Evolutionary conservation across 148 eudicot genomes (phyloP).

Genomic region (Persicaria maculosa): DNA sequence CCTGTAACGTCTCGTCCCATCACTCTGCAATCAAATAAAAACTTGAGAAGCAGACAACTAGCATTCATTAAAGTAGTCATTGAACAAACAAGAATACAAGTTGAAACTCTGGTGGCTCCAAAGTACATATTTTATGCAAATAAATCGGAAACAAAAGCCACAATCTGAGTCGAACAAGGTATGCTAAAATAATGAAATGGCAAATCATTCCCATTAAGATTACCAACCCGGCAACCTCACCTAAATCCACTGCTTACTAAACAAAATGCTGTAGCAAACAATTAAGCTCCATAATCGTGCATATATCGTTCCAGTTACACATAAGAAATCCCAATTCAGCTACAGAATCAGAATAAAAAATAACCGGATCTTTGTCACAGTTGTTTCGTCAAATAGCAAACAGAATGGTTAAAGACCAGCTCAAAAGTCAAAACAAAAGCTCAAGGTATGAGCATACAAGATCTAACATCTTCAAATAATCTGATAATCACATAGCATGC

Average conservation of each 20-base stretch:
- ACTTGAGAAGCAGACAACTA: background rate
- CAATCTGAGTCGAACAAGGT: background rate
- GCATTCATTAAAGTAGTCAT: background rate
- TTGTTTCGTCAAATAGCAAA: no score
- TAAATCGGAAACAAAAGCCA: background rate
- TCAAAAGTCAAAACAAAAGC: background rate
- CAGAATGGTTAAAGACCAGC: no score
- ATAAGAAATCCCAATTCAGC: background rate
- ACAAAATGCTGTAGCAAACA: background rate
- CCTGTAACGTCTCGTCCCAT: conserved; percentile 88
- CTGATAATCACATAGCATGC: background rate
- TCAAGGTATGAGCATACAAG: background rate
- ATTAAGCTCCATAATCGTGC: background rate
- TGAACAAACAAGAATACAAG: background rate
- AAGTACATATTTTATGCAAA: background rate
- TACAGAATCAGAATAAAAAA: background rate
- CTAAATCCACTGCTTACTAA: background rate
- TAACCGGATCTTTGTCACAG: background rate
- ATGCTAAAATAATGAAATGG: background rate
- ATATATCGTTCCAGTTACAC: background rate
- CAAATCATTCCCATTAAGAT: background rate
- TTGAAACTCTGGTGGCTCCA: background rate
- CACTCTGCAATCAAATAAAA: conserved; percentile 35
- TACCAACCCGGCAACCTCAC: background rate
- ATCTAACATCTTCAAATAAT: background rate